Conservation (phyloP, 495 filamentous ascomycete genomes). For the Letharia columbiana region DNA sequence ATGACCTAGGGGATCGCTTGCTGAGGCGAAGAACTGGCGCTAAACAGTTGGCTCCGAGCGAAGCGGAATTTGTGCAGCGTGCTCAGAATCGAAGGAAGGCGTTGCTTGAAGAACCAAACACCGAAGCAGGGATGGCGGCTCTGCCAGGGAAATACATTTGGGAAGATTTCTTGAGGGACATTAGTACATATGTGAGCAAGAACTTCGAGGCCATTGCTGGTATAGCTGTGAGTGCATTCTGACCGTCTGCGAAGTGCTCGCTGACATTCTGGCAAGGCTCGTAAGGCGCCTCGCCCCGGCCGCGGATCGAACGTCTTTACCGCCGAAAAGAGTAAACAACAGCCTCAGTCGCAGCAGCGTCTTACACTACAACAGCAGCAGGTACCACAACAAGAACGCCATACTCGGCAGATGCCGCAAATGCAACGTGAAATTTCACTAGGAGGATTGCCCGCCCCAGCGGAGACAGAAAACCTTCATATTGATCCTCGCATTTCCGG, state of each 20-base stretch:
- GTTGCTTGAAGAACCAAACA: slow-evolving; percentile 53
- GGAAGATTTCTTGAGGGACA: slow-evolving; percentile 64
- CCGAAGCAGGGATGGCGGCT: slow-evolving; percentile 50
- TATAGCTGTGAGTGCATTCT: slow-evolving; percentile 36
- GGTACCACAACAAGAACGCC: background rate
- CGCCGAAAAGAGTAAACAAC: slow-evolving; percentile 12
- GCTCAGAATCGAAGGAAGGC: slow-evolving; percentile 57
- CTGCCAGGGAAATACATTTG: slow-evolving; percentile 72
- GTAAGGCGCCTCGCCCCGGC: slow-evolving; percentile 11
- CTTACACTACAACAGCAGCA: slow-evolving; percentile 3
- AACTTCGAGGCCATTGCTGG: slow-evolving; percentile 59
- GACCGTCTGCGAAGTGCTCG: slow-evolving; percentile 1
- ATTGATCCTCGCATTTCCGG: background rate
- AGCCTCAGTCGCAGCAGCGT: background rate
- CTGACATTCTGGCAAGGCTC: slow-evolving; percentile 9
- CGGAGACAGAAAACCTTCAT: background rate
- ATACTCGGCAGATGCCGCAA: slow-evolving; percentile 10
- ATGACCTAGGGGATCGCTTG: slow-evolving; percentile 55
- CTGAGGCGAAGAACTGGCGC: slow-evolving; percentile 56
- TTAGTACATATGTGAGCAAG: slow-evolving; percentile 67
- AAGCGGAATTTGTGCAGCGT: slow-evolving; percentile 63
- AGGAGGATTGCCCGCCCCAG: background rate
- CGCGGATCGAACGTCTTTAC: slow-evolving; percentile 11
- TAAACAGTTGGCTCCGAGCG: slow-evolving; percentile 56
- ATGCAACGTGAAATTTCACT: background rate